phyloP scores from a whole-genome alignment of 306 rosid species.

The Prunus mira region DNA sequence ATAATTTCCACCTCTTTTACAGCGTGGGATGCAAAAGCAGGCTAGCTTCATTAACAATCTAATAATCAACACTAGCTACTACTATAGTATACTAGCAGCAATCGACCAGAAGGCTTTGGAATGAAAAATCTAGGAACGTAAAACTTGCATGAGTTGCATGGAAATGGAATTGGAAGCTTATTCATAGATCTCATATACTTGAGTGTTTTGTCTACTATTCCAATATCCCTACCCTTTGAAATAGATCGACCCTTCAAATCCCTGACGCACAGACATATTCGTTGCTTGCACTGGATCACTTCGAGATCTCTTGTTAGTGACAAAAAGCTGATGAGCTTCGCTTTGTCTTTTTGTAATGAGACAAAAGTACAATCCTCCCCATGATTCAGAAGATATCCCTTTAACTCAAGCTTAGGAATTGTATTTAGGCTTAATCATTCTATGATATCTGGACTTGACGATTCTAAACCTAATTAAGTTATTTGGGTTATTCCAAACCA shows the following conservation, averaged over 20 bases:
- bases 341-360: conserved; percentile 41
- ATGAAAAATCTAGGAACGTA: background rate
- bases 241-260: background rate
- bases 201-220: conserved; percentile 11
- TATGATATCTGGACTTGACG: too few relatives aligned
- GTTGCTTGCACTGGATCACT: conserved; percentile 64
- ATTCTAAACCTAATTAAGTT: too few relatives aligned
- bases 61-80: background rate
- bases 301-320: conserved; percentile 28
- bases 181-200: background rate
- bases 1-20: conserved; percentile 31
- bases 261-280: conserved; percentile 51
- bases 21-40: conserved; percentile 16
- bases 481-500: background rate
- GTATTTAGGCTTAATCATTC: background rate
- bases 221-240: background rate
- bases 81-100: too few relatives aligned
- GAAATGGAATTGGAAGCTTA: background rate
- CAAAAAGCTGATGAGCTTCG: conserved; percentile 30
- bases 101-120: too few relatives aligned
- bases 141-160: conserved; percentile 52
- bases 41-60: background rate
- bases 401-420: conserved; percentile 2
- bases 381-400: conserved; percentile 16
- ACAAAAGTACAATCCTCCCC: conserved; percentile 58